These are phyloP conservation scores for Euphorbia lathyris DNA, from an alignment of 345 rosid species.

Conservation along the genomic window DNA sequence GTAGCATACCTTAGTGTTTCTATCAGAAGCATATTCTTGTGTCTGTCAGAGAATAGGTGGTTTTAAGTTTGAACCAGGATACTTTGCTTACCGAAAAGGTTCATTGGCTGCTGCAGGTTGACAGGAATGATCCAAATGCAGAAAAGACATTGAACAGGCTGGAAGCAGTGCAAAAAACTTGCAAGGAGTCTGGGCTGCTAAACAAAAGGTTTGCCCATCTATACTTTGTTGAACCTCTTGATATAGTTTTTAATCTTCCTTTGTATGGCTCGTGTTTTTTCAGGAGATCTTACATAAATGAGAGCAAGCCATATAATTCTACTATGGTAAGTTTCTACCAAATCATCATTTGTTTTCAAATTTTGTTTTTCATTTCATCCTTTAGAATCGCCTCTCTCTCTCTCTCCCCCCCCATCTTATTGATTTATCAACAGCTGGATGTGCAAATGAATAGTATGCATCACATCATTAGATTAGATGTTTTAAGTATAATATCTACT, in stretches of 20 bases:
- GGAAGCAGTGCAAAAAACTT: slow-evolving; percentile 58
- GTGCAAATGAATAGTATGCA: background rate
- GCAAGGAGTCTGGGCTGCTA: slow-evolving; percentile 58
- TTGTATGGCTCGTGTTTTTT: background rate
- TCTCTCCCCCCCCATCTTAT: background rate
- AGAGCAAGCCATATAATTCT: slow-evolving; percentile 26
- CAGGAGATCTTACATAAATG: slow-evolving; percentile 55
- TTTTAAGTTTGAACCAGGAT: background rate
- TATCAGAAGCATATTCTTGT: too few species aligned
- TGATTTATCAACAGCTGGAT: background rate
- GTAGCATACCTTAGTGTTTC: too few species aligned
- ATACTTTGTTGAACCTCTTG: background rate
- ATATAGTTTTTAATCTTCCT: background rate
- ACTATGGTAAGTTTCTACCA: slow-evolving; percentile 26
- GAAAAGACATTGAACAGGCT: slow-evolving; percentile 52
- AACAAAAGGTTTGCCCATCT: slow-evolving; percentile 44
- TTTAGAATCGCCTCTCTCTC: too few species aligned
- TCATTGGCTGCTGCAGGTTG: slow-evolving; percentile 43
- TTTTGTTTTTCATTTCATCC: too few species aligned
- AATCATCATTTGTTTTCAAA: background rate
- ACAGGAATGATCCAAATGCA: slow-evolving; percentile 70
- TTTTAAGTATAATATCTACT: slow-evolving; percentile 1
- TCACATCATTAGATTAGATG: background rate
- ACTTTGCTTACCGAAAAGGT: background rate
- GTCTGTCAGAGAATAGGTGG: background rate